Conservation (phyloP, 805 yeast species). For the Lachancea fermentati region DNA sequence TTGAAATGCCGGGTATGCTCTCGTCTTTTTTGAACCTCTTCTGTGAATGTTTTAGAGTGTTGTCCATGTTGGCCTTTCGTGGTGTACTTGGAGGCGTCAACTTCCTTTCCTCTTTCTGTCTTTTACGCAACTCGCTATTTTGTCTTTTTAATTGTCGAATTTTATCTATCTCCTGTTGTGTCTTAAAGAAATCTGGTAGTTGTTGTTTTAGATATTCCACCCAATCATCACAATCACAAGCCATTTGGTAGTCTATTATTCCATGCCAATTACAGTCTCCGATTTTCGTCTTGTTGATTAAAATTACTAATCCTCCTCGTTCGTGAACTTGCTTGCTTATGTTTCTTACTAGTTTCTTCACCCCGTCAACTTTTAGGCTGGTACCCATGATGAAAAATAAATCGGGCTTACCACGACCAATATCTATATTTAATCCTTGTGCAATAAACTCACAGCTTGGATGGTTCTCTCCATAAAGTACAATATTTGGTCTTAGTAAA, state of each 20-base stretch:
- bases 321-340: constrained; percentile 67
- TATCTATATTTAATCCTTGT: constrained; percentile 59
- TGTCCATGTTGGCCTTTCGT: constrained; percentile 2
- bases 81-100: constrained; percentile 33
- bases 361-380: constrained; percentile 85
- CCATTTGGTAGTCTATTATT: constrained; percentile 71
- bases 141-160: constrained; percentile 27
- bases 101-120: constrained; percentile 16
- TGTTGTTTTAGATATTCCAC: constrained; percentile 48
- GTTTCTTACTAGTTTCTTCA: constrained; percentile 65
- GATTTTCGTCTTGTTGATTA: constrained; percentile 65
- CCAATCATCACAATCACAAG: constrained; percentile 80
- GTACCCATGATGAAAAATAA: constrained; percentile 87
- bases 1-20: no score
- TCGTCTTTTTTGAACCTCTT: neutral
- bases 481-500: constrained; percentile 78
- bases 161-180: constrained; percentile 38
- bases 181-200: constrained; percentile 57
- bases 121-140: constrained; percentile 28
- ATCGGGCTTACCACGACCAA: constrained; percentile 59
- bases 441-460: constrained; percentile 81
- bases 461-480: constrained; percentile 90
- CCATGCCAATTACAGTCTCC: constrained; percentile 62
- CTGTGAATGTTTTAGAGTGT: neutral
- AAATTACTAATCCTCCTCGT: constrained; percentile 71